These are phyloP conservation scores for Akanthomyces dipterigenus DNA, from an alignment of 2,329 filamentous ascomycete genomes.

Conservation along the genomic window DNA sequence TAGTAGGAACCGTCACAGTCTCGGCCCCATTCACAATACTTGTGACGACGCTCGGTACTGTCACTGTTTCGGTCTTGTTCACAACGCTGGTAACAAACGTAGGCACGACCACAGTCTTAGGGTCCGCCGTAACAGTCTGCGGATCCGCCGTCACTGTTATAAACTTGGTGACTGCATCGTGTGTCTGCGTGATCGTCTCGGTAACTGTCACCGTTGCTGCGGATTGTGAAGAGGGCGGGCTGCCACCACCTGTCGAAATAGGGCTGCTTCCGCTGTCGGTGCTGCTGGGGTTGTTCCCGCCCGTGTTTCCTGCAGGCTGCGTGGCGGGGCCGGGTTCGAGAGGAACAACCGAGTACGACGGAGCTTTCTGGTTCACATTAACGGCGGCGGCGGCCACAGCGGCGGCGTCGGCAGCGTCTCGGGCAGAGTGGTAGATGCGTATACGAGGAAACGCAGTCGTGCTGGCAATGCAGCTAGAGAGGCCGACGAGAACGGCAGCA, in stretches of 20 bases:
- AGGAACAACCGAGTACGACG: conserved; percentile 33
- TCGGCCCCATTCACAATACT: background rate
- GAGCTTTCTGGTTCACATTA: conserved; percentile 17
- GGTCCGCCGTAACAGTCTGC: conserved; percentile 14
- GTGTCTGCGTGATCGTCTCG: conserved; percentile 30
- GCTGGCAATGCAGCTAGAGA: conserved; percentile 22
- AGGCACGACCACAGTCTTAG: background rate
- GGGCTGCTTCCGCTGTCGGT: conserved; percentile 16
- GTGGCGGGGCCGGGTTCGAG: conserved; percentile 25
- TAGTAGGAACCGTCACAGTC: background rate
- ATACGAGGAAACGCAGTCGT: conserved; percentile 23
- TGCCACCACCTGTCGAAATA: conserved; percentile 5
- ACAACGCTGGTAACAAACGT: background rate
- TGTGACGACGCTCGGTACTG: conserved; percentile 14
- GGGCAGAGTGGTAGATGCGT: conserved; percentile 14
- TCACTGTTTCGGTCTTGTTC: conserved; percentile 21
- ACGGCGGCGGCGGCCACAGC: conserved; percentile 1
- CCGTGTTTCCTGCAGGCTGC: background rate
- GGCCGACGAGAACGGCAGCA: conserved; percentile 23
- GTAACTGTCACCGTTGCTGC: conserved; percentile 12
- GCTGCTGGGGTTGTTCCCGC: conserved; percentile 17
- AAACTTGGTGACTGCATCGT: conserved; percentile 21
- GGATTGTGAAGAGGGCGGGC: conserved; percentile 1
- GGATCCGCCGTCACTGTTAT: conserved; percentile 19
- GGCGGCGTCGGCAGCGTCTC: conserved; percentile 1